Evolutionary conservation across 2,329 filamentous ascomycete species (phyloP), one percentile per base, ranked within the genome.

Genomic region (Alternaria consortialis): DNA sequence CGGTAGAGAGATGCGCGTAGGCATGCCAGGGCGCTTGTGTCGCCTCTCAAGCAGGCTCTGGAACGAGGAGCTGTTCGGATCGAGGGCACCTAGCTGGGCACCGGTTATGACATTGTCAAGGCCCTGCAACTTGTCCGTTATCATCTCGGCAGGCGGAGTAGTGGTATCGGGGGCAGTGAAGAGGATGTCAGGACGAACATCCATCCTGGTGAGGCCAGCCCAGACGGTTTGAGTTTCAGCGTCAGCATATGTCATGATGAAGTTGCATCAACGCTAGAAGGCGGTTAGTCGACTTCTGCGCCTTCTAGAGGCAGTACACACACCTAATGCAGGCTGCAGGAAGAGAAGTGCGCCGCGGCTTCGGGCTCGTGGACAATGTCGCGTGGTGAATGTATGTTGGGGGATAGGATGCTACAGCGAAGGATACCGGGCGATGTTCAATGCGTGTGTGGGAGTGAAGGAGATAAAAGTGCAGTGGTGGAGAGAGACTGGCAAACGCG

Each of bases 131-230:
- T 75, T 72, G 2, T 70, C 61, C 54, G 72, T 68, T 20, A 62
- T 51, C 60, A 70, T 66, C 53, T 77, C 74, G 55, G 73, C 72
- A 12, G 76, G 76, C 4, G 74, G 74, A 13, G 73, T 74, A 27
- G 65, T 66, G 7, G 73, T 73, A 58, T 70, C 58, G 39, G 66
- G 69, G 44, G 65, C 56, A 39, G 65, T 60, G 58, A 65, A 61
- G 60, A 77, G 69, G 15, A 69, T 57, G 13, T 70, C 60, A 32
- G 73, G 72, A 64, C 68, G 64, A 60, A 70, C 57, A 36, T 71
- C 67, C 56, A 72, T 68, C 57, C 71, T 69, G 48, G 68, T 67
- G 27, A 78, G 65, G 31, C 76, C 74, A 9, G 69, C 67, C 67
- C 76, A 76, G 13, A 68, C 55, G 12, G 76, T 78, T 58, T 78